Percentiles rank a stretch among this genome's conserved stretches.
Evolutionary conservation across 2,329 filamentous ascomycete genomes (phyloP).

Genomic region (Sporothrix luriei): DNA sequence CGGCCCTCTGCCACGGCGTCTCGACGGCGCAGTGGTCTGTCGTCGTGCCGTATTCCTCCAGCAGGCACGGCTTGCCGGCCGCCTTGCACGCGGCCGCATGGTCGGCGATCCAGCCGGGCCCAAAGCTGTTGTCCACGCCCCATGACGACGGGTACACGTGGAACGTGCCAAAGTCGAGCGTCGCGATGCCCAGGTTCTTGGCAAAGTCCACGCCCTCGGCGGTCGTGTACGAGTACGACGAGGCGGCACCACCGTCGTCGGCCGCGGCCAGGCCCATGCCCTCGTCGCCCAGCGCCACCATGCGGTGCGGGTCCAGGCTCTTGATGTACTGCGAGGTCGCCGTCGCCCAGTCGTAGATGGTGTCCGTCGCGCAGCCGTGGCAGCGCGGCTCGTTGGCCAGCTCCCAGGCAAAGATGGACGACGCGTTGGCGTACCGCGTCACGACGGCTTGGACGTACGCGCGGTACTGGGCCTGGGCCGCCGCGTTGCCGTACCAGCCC

Average conservation of each 20-base stretch:
- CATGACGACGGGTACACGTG: conserved; percentile 45
- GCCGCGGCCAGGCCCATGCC: conserved; percentile 42
- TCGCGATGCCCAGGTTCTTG: conserved; percentile 53
- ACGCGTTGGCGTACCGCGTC: conserved; percentile 49
- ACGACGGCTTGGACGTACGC: conserved; percentile 53
- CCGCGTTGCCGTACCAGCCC: conserved; percentile 56
- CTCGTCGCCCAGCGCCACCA: conserved; percentile 65
- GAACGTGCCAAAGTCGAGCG: conserved; percentile 55
- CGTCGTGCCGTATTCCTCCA: conserved; percentile 45
- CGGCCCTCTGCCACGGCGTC: conserved; percentile 42
- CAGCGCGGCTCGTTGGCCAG: conserved; percentile 62
- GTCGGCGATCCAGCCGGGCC: conserved; percentile 44
- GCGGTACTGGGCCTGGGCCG: conserved; percentile 55
- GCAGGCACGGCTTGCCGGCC: conserved; percentile 47
- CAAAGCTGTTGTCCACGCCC: conserved; percentile 44
- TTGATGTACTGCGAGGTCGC: conserved; percentile 63
- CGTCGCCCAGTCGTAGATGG: conserved; percentile 62
- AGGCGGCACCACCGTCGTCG: not conserved
- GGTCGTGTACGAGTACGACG: conserved; percentile 45
- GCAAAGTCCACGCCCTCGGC: conserved; percentile 55
- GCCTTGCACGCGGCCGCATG: conserved; percentile 46
- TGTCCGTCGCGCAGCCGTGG: conserved; percentile 58
- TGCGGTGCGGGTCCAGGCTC: conserved; percentile 60
- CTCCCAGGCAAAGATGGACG: conserved; percentile 57
- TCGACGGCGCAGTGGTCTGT: conserved; percentile 39